A percentile compares a stretch with the other conserved stretches of the same genome.
These are phyloP conservation scores for Mycena vitilis DNA, from an alignment of 768 basidiomycete genomes.

Conservation along the genomic window DNA sequence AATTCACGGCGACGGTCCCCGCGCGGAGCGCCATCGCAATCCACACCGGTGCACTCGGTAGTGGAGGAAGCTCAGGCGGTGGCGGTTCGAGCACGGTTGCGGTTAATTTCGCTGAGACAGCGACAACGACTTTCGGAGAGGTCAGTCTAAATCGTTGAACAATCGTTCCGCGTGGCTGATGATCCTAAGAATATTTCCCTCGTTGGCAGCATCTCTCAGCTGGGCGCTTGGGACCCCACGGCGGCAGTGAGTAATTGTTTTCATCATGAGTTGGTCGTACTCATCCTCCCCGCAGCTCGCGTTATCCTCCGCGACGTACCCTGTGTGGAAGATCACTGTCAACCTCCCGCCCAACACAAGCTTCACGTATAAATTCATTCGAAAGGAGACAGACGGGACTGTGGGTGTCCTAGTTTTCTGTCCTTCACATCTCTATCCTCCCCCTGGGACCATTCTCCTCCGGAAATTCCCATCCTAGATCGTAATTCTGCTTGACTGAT, in stretches of 20 bases:
- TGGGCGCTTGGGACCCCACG: slow-evolving; percentile 63
- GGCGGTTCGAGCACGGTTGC: slow-evolving; percentile 42
- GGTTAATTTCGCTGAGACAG: slow-evolving; percentile 65
- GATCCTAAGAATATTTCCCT: slow-evolving; percentile 66
- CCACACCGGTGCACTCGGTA: slow-evolving; percentile 57
- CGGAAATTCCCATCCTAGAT: too few species aligned
- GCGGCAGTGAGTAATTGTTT: slow-evolving; percentile 39
- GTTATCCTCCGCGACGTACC: slow-evolving; percentile 63
- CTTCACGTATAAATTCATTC: slow-evolving; percentile 73
- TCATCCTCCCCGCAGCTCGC: slow-evolving; percentile 46
- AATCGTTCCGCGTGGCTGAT: not conserved
- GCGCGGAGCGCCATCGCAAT: slow-evolving; percentile 67
- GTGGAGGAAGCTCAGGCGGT: slow-evolving; percentile 38
- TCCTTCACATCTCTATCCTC: too few species aligned
- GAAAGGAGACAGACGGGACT: slow-evolving; percentile 62
- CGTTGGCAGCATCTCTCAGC: slow-evolving; percentile 65
- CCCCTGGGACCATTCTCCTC: too few species aligned
- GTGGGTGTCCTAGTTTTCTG: too few species aligned
- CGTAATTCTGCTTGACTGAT: slow-evolving; percentile 18
- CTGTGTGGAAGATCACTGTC: slow-evolving; percentile 64
- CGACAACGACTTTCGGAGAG: slow-evolving; percentile 69
- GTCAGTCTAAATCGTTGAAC: slow-evolving; percentile 40
- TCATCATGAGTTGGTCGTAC: too few species aligned
- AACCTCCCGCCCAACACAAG: slow-evolving; percentile 59
- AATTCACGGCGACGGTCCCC: slow-evolving; percentile 61